A percentile compares a stretch with the other conserved stretches of the same genome.
These are phyloP conservation scores for Colletotrichum lentis DNA, from an alignment of 2,329 filamentous ascomycete species.

Conservation along the genomic window DNA sequence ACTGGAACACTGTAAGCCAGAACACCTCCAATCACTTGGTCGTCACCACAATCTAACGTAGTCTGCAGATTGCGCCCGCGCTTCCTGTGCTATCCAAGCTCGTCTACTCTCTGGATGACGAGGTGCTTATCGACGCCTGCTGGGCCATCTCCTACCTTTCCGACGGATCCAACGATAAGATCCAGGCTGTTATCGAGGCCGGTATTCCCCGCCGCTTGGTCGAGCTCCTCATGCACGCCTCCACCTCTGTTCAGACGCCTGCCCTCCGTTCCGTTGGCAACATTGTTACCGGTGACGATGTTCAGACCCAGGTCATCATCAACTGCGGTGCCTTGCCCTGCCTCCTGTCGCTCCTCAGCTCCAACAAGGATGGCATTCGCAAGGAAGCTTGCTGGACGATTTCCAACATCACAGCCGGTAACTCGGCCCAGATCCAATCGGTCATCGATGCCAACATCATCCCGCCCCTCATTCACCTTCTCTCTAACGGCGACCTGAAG, in stretches of 20 bases:
- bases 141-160: conserved; percentile 99
- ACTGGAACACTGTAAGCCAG: conserved; percentile 89
- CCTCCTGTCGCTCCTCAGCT: conserved; percentile 91
- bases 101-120: conserved; percentile 97
- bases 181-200: conserved; percentile 97
- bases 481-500: conserved; percentile 98
- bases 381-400: conserved; percentile 99
- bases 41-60: neutral
- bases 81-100: conserved; percentile 96
- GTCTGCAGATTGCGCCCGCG: conserved; percentile 82
- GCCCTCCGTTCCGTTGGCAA: conserved; percentile 97
- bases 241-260: conserved; percentile 96
- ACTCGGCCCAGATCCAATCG: conserved; percentile 95
- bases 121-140: conserved; percentile 98
- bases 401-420: conserved; percentile 97
- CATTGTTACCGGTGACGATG: conserved; percentile 97
- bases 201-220: conserved; percentile 96
- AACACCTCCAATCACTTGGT: conserved; percentile 7
- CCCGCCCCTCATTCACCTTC: conserved; percentile 91
- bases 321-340: conserved; percentile 95
- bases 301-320: conserved; percentile 99
- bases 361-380: conserved; percentile 97
- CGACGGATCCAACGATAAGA: conserved; percentile 98
- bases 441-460: conserved; percentile 98
- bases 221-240: conserved; percentile 96